Conservation (phyloP, 768 basidiomycete species). For the Hortiboletus flavorubellus region DNA sequence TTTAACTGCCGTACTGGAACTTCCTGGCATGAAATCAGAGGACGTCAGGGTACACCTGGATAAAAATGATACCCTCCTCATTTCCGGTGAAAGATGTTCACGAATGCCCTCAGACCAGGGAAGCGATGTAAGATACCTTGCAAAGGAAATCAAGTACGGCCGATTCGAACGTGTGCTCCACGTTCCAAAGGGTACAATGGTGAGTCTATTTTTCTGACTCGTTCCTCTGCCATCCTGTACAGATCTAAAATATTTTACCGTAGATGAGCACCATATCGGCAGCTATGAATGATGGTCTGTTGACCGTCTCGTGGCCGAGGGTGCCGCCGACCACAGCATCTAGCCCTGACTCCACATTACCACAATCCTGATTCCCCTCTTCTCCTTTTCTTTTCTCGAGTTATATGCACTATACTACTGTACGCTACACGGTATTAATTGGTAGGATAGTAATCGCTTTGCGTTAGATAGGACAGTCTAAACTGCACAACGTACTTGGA, state of each 20-base stretch:
- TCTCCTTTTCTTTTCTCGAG: neutral
- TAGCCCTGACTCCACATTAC: neutral
- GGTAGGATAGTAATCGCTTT: neutral
- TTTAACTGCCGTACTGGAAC: constrained; percentile 36
- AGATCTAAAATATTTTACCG: neutral
- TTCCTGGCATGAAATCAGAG: constrained; percentile 38
- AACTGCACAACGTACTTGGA: neutral
- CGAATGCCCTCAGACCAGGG: constrained; percentile 17
- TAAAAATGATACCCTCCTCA: constrained; percentile 25
- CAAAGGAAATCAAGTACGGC: constrained; percentile 41
- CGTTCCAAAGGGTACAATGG: constrained; percentile 38
- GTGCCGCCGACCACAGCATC: constrained; percentile 15
- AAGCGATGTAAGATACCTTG: constrained; percentile 22
- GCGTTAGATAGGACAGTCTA: neutral
- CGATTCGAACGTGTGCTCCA: constrained; percentile 35
- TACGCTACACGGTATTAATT: constrained; percentile 14
- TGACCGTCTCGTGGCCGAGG: constrained; percentile 40
- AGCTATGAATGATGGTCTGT: constrained; percentile 37
- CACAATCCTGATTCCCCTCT: neutral
- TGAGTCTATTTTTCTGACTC: constrained; percentile 11
- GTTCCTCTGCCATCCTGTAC: constrained; percentile 2
- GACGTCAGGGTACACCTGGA: constrained; percentile 36
- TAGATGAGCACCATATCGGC: constrained; percentile 40
- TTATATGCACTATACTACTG: neutral
- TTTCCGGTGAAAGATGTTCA: constrained; percentile 34